Evolutionary conservation across 148 eudicot species (phyloP), one percentile per base, ranked within the genome.

Genomic region (Amaranthus palmeri): DNA sequence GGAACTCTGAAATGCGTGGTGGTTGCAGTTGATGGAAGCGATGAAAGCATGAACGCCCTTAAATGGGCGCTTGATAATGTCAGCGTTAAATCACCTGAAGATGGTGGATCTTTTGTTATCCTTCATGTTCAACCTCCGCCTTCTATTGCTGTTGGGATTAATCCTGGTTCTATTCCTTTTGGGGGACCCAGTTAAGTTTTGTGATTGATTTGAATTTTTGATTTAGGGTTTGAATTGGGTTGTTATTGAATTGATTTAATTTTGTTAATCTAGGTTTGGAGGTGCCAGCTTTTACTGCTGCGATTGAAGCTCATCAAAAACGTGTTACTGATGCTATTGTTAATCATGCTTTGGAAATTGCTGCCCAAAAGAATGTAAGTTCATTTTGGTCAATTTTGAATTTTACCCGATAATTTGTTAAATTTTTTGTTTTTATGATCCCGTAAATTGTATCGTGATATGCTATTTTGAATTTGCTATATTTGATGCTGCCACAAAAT

Each of bases 11-110:
- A 77, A 2, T 83, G 84, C 67, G 97, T 87, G 63, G 70, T 92
- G 70, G 92, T 89, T 44, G 80, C 97, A 60, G 97, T 89, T 4
- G 97, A 92, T 53, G 92, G 97, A n/a, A 89, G 97, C 68, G 90
- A 92, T 49, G 90, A 86, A 76, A 89, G 97, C 77, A 92, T 89
- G 92, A 79, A 84, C 83, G 92, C 89, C 42, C 69, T 92, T 36
- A 81, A 74, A 7, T 92, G 97, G 97, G 89, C 97, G 42, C 78
- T 87, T 10, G 79, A 82, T 6, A 92, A 92, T 56, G 82, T 92
- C 79, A 81, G 80, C 69, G 85, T 89, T 67, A 69, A 73, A 71
- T 67, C 89, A 3, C 11, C 82, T 9, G 72, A 81, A 2, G 72
- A 82, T 43, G 84, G 77, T 6, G 86, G 92, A 17, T 80, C 83